Conservation (phyloP, 2,329 filamentous ascomycete species). For the Hawksworthiomyces lignivorus region DNA sequence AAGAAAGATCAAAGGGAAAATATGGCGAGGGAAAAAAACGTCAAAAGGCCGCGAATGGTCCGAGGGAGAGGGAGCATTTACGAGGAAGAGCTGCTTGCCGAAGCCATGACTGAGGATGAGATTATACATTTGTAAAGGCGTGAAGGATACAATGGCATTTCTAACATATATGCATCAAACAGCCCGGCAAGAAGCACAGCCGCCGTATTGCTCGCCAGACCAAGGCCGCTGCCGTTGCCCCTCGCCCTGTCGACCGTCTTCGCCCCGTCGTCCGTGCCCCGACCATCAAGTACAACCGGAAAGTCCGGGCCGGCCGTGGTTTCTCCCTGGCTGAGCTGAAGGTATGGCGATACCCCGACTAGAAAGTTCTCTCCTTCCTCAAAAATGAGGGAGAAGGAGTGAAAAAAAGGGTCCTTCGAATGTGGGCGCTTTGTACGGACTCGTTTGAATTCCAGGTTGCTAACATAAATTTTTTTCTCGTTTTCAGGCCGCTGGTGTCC, state of each 20-base stretch:
- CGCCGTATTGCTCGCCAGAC: conserved; percentile 84
- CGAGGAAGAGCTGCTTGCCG: no score
- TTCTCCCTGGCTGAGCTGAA: conserved; percentile 98
- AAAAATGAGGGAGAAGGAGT: no score
- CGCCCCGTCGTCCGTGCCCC: conserved; percentile 96
- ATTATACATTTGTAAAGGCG: no score
- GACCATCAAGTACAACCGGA: conserved; percentile 98
- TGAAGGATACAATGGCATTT: no score
- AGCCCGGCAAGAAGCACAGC: conserved; percentile 95
- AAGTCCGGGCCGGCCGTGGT: conserved; percentile 90
- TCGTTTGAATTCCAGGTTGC: no score
- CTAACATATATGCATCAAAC: no score
- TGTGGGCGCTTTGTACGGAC: no score
- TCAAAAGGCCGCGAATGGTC: not conserved
- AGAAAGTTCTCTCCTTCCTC: no score
- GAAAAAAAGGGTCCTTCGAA: no score
- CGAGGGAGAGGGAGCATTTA: no score
- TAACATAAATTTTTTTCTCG: not conserved
- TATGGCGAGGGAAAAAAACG: conserved; percentile 9
- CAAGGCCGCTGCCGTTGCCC: conserved; percentile 92
- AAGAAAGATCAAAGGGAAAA: not conserved
- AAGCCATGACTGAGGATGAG: no score
- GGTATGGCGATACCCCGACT: conserved; percentile 55
- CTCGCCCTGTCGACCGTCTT: conserved; percentile 94
- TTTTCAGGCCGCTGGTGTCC: conserved; percentile 80